These are phyloP conservation scores for Termitomyces sp. DNA, from an alignment of 768 basidiomycete genomes.

Conservation along the genomic window DNA sequence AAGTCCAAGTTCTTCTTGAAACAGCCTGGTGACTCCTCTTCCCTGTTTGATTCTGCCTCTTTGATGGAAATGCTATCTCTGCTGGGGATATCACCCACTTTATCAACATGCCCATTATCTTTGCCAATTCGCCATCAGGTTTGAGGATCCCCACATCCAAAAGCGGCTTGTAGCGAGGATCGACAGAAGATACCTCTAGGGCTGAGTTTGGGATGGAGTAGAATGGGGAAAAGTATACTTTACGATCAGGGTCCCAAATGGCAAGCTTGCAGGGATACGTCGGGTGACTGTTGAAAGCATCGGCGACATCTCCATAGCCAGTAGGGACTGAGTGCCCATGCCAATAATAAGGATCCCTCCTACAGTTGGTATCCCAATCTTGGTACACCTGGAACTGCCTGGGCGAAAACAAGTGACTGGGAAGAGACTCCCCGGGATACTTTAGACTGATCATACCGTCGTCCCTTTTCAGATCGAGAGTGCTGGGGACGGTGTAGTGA, in stretches of 20 bases:
- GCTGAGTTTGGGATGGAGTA: not conserved
- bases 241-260: not conserved
- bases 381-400: not conserved
- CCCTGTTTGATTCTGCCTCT: no score
- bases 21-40: no score
- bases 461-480: no score
- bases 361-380: not conserved
- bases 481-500: no score
- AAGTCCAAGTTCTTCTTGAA: no score
- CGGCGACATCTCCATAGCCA: not conserved
- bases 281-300: not conserved
- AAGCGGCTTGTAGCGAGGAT: not conserved
- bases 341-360: not conserved
- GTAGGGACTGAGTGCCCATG: not conserved
- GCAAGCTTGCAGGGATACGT: not conserved
- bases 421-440: no score
- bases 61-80: no score
- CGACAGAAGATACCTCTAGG: not conserved
- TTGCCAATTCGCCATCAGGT: no score
- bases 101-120: no score
- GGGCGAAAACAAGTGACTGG: no score
- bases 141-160: not conserved
- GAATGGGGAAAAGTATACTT: not conserved
- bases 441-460: no score
- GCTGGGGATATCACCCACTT: no score